A percentile compares a stretch with the other conserved stretches of the same genome.
These are phyloP conservation scores for Apiospora hydei DNA, from an alignment of 2,329 filamentous ascomycete species.

Conservation along the genomic window DNA sequence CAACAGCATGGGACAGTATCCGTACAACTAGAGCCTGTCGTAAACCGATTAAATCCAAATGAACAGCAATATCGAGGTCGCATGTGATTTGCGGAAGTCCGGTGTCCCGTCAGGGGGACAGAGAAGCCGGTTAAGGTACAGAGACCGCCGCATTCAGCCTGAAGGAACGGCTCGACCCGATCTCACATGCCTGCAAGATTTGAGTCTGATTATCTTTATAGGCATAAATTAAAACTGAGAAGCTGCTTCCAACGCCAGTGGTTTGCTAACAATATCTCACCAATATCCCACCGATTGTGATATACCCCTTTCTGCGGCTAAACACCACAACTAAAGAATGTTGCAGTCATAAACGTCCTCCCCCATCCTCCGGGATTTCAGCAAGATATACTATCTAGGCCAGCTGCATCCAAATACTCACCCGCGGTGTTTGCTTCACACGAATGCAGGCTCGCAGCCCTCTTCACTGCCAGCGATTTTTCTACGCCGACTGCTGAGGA, in stretches of 20 bases:
- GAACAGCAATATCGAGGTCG: background rate
- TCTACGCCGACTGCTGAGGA: conserved; percentile 57
- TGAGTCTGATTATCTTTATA: background rate
- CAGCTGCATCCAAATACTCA: background rate
- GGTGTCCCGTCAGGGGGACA: background rate
- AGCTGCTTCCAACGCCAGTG: background rate
- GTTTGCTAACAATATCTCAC: background rate
- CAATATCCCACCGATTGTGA: background rate
- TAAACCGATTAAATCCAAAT: background rate
- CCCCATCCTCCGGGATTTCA: background rate
- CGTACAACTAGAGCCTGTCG: background rate
- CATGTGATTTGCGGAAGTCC: background rate
- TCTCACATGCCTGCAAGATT: background rate
- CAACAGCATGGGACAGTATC: background rate
- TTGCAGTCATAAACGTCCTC: background rate
- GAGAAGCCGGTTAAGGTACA: background rate
- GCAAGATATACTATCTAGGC: background rate
- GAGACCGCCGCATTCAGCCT: conserved; percentile 12
- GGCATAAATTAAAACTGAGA: background rate
- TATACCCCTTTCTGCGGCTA: conserved; percentile 6
- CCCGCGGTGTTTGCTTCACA: background rate
- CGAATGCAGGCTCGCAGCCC: background rate
- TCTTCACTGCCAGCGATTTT: conserved; percentile 43
- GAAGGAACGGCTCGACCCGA: background rate
- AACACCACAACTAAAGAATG: background rate